These are phyloP conservation scores for Trametes villosa DNA, from an alignment of 768 basidiomycete species.

Conservation along the genomic window DNA sequence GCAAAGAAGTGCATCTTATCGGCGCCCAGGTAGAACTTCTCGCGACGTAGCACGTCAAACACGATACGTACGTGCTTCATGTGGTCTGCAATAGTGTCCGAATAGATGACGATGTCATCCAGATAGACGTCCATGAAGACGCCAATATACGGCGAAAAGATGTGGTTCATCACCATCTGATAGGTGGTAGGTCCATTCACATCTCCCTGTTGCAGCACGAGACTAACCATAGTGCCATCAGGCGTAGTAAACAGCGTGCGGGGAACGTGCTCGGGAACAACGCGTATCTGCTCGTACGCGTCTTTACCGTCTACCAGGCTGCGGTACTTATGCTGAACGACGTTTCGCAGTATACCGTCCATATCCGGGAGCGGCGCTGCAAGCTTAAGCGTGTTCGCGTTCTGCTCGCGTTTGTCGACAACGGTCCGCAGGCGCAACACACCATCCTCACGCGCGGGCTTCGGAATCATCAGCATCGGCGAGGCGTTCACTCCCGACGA, in stretches of 20 bases:
- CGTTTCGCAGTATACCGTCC: slow-evolving; percentile 26
- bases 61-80: slow-evolving; percentile 28
- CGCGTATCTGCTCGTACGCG: slow-evolving; percentile 36
- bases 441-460: slow-evolving; percentile 22
- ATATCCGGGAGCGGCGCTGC: slow-evolving; percentile 33
- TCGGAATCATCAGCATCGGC: slow-evolving; percentile 40
- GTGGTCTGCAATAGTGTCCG: slow-evolving; percentile 33
- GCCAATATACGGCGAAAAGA: slow-evolving; percentile 33
- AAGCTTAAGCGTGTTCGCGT: slow-evolving; percentile 31
- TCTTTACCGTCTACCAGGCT: slow-evolving; percentile 33
- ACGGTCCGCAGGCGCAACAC: slow-evolving; percentile 13
- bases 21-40: slow-evolving; percentile 26
- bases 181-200: slow-evolving; percentile 37
- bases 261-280: slow-evolving; percentile 27
- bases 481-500: slow-evolving; percentile 31
- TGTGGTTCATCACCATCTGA: slow-evolving; percentile 34
- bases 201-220: slow-evolving; percentile 38
- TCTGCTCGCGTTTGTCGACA: slow-evolving; percentile 22
- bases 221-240: slow-evolving; percentile 35
- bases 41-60: slow-evolving; percentile 11
- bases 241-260: slow-evolving; percentile 32
- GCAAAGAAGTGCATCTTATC: slow-evolving; percentile 32
- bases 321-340: slow-evolving; percentile 18
- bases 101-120: slow-evolving; percentile 39
- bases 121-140: slow-evolving; percentile 39